Conservation (phyloP, 345 rosid species). For the Acer negundo region DNA sequence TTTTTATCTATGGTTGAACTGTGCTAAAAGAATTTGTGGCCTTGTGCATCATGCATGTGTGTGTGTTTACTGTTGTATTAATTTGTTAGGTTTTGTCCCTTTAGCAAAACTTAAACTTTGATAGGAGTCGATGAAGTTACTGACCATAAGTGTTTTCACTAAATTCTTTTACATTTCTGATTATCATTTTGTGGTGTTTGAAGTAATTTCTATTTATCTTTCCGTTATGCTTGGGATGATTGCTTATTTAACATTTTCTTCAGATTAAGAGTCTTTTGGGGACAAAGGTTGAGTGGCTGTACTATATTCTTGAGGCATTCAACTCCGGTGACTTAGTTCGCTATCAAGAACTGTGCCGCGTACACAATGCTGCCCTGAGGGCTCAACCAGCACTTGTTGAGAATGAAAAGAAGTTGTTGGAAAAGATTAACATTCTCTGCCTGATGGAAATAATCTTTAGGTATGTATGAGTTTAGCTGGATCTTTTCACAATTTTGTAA, state of each 20-base stretch:
- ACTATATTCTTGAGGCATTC: constrained; percentile 92
- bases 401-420: constrained; percentile 85
- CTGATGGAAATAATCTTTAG: constrained; percentile 98
- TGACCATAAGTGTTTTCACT: background rate
- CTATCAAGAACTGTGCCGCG: constrained; percentile 84
- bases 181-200: constrained; percentile 8
- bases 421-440: constrained; percentile 96
- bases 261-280: constrained; percentile 94
- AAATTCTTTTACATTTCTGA: constrained; percentile 3
- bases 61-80: background rate
- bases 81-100: background rate
- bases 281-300: constrained; percentile 93
- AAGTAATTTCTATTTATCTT: background rate
- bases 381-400: constrained; percentile 97
- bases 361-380: constrained; percentile 74
- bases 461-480: constrained; percentile 36
- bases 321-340: constrained; percentile 84
- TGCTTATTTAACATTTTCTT: constrained; percentile 18
- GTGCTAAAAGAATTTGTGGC: background rate
- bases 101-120: background rate
- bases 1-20: background rate
- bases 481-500: background rate
- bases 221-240: constrained; percentile 12
- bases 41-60: background rate
- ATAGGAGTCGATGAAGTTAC: background rate